Percentiles rank a stretch among this genome's conserved stretches.
These are phyloP conservation scores for Trichothecium sympodiale DNA, from an alignment of 2,329 filamentous ascomycete genomes.

Conservation along the genomic window DNA sequence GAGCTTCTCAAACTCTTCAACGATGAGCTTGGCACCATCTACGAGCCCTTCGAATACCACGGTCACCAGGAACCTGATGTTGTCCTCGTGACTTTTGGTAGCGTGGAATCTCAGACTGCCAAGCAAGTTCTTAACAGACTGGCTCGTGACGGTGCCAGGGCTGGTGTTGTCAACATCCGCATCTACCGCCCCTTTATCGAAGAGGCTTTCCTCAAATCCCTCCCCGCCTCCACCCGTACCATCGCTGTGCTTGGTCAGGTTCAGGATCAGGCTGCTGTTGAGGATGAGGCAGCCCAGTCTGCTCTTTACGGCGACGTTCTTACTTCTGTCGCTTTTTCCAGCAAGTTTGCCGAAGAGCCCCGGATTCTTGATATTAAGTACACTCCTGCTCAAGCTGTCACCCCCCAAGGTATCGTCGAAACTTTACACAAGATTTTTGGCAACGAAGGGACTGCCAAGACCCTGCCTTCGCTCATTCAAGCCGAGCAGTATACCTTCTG, in stretches of 20 bases:
- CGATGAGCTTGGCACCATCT: slow-evolving; percentile 84
- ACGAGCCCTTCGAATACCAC: slow-evolving; percentile 87
- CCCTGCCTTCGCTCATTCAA: slow-evolving; percentile 34
- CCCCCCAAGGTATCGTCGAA: slow-evolving; percentile 40
- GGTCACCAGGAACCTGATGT: slow-evolving; percentile 71
- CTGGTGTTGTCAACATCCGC: slow-evolving; percentile 84
- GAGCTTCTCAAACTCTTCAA: slow-evolving; percentile 69
- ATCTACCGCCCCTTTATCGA: slow-evolving; percentile 93
- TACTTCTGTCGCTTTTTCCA: slow-evolving; percentile 70
- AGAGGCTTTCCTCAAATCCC: slow-evolving; percentile 75
- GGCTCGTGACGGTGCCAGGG: slow-evolving; percentile 59
- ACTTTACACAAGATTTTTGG: slow-evolving; percentile 37
- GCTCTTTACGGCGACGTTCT: slow-evolving; percentile 85
- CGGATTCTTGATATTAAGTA: slow-evolving; percentile 82
- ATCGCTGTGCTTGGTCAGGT: slow-evolving; percentile 89
- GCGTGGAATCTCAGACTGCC: slow-evolving; percentile 76
- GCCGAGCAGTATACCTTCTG: slow-evolving; percentile 88
- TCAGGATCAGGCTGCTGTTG: slow-evolving; percentile 56
- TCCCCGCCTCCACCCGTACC: slow-evolving; percentile 64
- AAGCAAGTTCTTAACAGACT: slow-evolving; percentile 69
- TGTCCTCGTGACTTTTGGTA: slow-evolving; percentile 87
- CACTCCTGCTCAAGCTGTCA: slow-evolving; percentile 51
- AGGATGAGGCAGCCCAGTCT: slow-evolving; percentile 70
- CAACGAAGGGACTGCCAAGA: slow-evolving; percentile 41
- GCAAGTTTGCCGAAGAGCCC: slow-evolving; percentile 50